Evolutionary conservation across 352 stramenopile species (phyloP).

Genomic region (Phytophthora chlamydospora): DNA sequence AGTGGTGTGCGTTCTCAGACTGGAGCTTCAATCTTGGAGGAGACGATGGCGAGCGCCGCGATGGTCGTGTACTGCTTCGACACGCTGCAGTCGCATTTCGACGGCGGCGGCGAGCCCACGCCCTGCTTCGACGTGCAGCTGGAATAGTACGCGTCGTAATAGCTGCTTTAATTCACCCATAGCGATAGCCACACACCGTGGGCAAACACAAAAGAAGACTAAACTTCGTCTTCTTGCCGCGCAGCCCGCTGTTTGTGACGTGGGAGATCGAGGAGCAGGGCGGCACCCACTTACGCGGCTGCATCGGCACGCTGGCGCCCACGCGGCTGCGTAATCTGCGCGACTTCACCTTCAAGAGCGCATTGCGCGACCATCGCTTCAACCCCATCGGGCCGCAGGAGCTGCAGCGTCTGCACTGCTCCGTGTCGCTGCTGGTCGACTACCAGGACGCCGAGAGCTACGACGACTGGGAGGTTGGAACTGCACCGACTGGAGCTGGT

Average conservation of each 20-base stretch:
- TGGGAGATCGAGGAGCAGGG: conserved; percentile 77
- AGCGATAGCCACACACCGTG: too few species aligned
- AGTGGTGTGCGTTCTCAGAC: too few species aligned
- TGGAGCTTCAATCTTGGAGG: background rate
- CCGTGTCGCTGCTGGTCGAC: conserved; percentile 84
- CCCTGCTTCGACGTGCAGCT: conserved; percentile 62
- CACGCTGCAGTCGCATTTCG: conserved; percentile 75
- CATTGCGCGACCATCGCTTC: conserved; percentile 77
- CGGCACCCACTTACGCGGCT: conserved; percentile 63
- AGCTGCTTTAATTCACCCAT: background rate
- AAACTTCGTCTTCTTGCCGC: background rate
- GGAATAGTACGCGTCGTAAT: conserved; percentile 46
- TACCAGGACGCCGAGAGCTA: conserved; percentile 78
- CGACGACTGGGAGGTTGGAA: conserved; percentile 78
- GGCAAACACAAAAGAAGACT: background rate
- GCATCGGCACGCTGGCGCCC: conserved; percentile 78
- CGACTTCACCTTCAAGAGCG: conserved; percentile 87
- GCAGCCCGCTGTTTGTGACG: conserved; percentile 82
- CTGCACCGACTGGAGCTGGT: too few species aligned
- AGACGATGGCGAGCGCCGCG: conserved; percentile 69
- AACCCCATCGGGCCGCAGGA: conserved; percentile 75
- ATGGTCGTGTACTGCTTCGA: conserved; percentile 91
- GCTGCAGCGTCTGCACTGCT: conserved; percentile 70
- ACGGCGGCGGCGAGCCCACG: conserved; percentile 50
- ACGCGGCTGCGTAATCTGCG: conserved; percentile 70